Base-by-base conservation (phyloP, 73 alveolate species). In the Blepharisma stoltei region DNA sequence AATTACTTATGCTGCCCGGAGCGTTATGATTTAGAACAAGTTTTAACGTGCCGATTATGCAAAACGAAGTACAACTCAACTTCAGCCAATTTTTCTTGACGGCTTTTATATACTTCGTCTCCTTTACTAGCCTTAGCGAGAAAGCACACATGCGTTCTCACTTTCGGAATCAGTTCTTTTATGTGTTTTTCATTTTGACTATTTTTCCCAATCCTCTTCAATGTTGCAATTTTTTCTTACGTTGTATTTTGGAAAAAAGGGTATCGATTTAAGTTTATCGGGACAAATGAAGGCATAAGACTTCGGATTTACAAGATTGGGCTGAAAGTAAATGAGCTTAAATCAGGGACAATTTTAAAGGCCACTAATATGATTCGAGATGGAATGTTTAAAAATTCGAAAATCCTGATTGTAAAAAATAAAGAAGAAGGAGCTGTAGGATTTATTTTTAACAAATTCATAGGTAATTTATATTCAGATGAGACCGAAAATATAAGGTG, bases 381-480 rank as follows among this genome's bases (percentile, higher is more conserved):
- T 1, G 73, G 73, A 11, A 60, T 60, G 14, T 60, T 60, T 25
- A 38, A n/a, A 18, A 14, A 25, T 14, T 60, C 73, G 18, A 60
- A 60, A 60, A 25, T 60, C 18, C 45, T 60, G 45, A 8, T 60
- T 8, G 23, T 38, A 18, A 38, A 60, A 25, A 14, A 60, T 25
- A 60, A 38, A 8, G 23, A 9, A 38, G 46, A 60, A 60, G 23
- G 23, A 0, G 73, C 73, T 20, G 23, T 60, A 14, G 73, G 73
- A 14, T 60, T 60, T 60, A 60, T 60, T 14, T n/a, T 60, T 25
- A 60, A 60, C 46, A 60, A 60, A 25, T n/a, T n/a, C 18, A 60
- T 60, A 11, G 14, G 73, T 60, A 60, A 60, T 14, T 8, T 18
- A 60, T 60, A 60, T 14, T 18, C 23, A 60, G 73, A n/a, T n/a